Percentiles rank a stretch among this genome's conserved stretches.
These are phyloP conservation scores for Phalaenopsis aphrodite DNA, from an alignment of 106 monocot species.

Conservation along the genomic window DNA sequence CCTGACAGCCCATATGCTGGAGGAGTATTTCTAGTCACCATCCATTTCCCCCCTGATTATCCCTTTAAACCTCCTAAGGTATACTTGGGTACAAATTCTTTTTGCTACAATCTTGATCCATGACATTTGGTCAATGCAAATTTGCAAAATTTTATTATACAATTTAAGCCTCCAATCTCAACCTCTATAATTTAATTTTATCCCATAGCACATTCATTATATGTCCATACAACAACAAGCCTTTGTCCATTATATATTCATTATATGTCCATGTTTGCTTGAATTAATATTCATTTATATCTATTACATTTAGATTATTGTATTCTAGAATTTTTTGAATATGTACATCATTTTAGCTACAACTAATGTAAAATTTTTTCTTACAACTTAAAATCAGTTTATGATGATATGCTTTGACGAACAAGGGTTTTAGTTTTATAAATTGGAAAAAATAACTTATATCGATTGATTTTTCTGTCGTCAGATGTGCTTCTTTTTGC, in stretches of 20 bases:
- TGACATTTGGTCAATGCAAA: not conserved
- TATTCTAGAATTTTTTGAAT: not conserved
- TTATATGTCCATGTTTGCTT: not conserved
- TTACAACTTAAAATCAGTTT: not conserved
- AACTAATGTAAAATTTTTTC: not conserved
- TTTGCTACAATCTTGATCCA: not conserved
- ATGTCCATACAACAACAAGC: not conserved
- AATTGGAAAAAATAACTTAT: too few species aligned
- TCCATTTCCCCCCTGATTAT: constrained; percentile 38
- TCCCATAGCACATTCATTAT: not conserved
- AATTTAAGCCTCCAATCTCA: not conserved
- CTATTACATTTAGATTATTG: not conserved
- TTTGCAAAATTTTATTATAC: not conserved
- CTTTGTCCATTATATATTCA: not conserved
- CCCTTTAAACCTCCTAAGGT: constrained; percentile 29
- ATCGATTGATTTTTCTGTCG: too few species aligned
- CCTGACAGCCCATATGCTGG: constrained; percentile 26
- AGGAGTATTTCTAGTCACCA: constrained; percentile 23
- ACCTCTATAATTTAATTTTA: not conserved
- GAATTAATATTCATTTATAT: not conserved
- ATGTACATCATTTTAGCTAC: not conserved
- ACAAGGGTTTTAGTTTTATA: not conserved
- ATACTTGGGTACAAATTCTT: not conserved
- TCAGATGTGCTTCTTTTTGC: too few species aligned
- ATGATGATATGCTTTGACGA: not conserved